These are phyloP conservation scores for Sonneratia caseolaris DNA, from an alignment of 345 rosid genomes.

Conservation along the genomic window DNA sequence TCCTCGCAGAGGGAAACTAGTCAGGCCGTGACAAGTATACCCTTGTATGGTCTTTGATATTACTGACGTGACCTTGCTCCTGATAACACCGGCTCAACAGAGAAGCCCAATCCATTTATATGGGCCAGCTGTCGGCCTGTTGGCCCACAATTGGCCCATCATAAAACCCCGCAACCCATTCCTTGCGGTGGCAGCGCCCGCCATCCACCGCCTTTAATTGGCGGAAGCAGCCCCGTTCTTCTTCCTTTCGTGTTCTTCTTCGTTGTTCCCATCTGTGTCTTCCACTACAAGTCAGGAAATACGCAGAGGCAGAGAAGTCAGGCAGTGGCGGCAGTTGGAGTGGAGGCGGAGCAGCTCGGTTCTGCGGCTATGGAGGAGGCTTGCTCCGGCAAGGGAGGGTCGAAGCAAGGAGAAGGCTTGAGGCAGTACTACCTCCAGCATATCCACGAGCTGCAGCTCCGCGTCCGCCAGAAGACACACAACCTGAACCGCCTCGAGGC, in stretches of 20 bases:
- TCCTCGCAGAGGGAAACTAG: not conserved
- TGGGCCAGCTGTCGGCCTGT: too few species aligned
- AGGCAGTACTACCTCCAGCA: conserved; percentile 81
- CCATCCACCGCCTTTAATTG: too few species aligned
- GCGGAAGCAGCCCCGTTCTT: not conserved
- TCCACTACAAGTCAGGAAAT: not conserved
- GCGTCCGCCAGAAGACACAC: conserved; percentile 53
- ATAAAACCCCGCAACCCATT: too few species aligned
- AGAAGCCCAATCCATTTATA: not conserved
- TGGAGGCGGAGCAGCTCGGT: conserved; percentile 2
- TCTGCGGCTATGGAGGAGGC: conserved; percentile 5
- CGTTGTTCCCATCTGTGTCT: not conserved
- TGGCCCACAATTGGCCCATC: not conserved
- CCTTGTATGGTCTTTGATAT: not conserved
- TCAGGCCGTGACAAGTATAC: not conserved
- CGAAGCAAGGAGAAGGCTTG: conserved; percentile 75
- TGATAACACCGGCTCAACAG: not conserved
- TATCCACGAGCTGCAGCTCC: conserved; percentile 81
- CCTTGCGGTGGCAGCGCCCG: too few species aligned
- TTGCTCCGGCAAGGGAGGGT: conserved; percentile 4
- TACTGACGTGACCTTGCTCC: not conserved
- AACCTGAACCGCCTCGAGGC: conserved; percentile 94
- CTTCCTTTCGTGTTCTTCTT: not conserved
- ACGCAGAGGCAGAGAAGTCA: not conserved
- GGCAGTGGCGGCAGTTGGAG: conserved; percentile 1